A percentile compares a stretch with the other conserved stretches of the same genome.
phyloP scores from a whole-genome alignment of 768 basidiomycete species.

The Psilocybe azurescens region DNA sequence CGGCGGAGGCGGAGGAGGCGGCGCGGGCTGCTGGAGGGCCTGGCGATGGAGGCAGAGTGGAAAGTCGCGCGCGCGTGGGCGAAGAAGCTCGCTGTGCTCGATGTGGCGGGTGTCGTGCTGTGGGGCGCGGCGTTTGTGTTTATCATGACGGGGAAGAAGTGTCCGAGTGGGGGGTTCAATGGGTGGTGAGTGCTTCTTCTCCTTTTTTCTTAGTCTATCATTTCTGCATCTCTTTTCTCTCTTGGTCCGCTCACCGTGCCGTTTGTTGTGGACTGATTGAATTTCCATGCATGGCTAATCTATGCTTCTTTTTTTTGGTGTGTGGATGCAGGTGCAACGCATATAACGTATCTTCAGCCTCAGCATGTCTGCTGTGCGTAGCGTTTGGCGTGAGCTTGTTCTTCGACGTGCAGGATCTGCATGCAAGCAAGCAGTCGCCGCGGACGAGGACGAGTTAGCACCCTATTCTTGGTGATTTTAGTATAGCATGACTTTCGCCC shows the following conservation, averaged over 20 bases:
- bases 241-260: not conserved
- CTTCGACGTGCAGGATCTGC: conserved; percentile 71
- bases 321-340: conserved; percentile 61
- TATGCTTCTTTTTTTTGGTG: not conserved
- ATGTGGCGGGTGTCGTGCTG: conserved; percentile 48
- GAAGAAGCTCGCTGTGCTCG: conserved; percentile 57
- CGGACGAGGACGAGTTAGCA: conserved; percentile 45
- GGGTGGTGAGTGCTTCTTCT: conserved; percentile 58
- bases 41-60: conserved; percentile 72
- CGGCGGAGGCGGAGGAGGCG: conserved; percentile 48
- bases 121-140: conserved; percentile 69
- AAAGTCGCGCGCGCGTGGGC: conserved; percentile 54
- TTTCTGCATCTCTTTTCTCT: conserved; percentile 1
- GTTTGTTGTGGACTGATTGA: not conserved
- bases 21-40: conserved; percentile 59
- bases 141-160: conserved; percentile 64
- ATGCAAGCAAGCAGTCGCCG: conserved; percentile 64
- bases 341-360: conserved; percentile 70
- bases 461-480: too few species aligned
- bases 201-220: not conserved
- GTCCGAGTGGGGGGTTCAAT: conserved; percentile 63
- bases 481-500: too few species aligned
- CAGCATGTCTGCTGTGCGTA: conserved; percentile 61
- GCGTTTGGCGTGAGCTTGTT: conserved; percentile 61
- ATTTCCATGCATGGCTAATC: too few species aligned